These are phyloP conservation scores for Candida hungchunana DNA, from an alignment of 805 yeast genomes.

Conservation along the genomic window DNA sequence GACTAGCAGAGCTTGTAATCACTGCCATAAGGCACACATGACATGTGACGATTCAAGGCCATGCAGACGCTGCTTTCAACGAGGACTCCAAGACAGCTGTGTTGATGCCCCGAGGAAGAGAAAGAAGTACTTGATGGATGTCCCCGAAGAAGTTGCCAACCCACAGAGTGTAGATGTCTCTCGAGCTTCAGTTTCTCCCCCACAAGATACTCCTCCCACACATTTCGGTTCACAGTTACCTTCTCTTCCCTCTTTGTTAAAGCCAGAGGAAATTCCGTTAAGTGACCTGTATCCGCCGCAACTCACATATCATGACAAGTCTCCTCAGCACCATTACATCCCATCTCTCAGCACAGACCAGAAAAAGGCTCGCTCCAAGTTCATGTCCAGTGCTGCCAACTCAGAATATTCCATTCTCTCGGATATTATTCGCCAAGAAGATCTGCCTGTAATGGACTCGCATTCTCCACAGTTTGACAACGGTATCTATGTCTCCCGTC, in stretches of 20 bases:
- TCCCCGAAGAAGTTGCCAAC: slow-evolving; percentile 26
- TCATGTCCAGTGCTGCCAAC: slow-evolving; percentile 68
- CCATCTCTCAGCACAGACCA: slow-evolving; percentile 10
- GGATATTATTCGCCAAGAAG: slow-evolving; percentile 48
- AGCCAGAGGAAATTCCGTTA: too few relatives aligned
- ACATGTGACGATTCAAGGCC: slow-evolving; percentile 85
- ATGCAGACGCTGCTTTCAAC: slow-evolving; percentile 69
- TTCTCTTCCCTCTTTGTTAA: too few relatives aligned
- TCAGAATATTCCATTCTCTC: slow-evolving; percentile 68
- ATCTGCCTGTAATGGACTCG: slow-evolving; percentile 6
- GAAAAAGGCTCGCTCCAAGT: slow-evolving; percentile 32
- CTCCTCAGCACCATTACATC: slow-evolving; percentile 19
- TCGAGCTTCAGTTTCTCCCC: background rate
- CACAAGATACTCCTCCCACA: background rate
- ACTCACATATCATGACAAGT: slow-evolving; percentile 5
- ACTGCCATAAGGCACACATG: slow-evolving; percentile 88
- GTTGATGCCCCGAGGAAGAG: slow-evolving; percentile 86
- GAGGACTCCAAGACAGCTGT: slow-evolving; percentile 68
- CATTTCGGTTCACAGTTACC: background rate
- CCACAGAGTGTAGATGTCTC: background rate
- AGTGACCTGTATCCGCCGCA: slow-evolving; percentile 14
- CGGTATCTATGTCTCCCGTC: slow-evolving; percentile 2
- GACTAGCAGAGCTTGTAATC: slow-evolving; percentile 83
- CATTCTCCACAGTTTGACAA: slow-evolving; percentile 14
- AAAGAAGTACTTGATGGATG: slow-evolving; percentile 74